Percentiles rank a stretch among this genome's conserved stretches.
These are phyloP conservation scores for Xanthoparmelia taractica DNA, from an alignment of 495 filamentous ascomycete species.

Conservation along the genomic window DNA sequence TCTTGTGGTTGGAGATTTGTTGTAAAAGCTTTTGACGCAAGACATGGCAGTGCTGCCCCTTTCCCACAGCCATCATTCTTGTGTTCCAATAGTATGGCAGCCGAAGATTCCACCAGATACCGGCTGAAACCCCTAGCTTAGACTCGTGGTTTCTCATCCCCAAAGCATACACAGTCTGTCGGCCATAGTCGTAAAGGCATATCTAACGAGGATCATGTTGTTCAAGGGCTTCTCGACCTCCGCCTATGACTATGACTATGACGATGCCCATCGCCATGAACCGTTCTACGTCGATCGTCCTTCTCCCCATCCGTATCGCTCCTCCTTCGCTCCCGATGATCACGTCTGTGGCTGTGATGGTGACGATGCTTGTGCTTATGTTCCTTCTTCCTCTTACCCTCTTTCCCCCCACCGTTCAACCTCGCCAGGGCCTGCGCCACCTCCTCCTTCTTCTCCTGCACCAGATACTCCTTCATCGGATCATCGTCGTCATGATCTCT, in stretches of 20 bases:
- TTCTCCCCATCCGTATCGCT: slow-evolving; percentile 15
- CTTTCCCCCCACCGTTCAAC: slow-evolving; percentile 39
- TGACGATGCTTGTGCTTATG: slow-evolving; percentile 46
- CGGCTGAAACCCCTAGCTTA: neutral
- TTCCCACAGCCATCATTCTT: no score
- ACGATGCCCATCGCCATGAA: slow-evolving; percentile 9
- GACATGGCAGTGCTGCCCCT: neutral
- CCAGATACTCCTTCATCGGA: slow-evolving; percentile 87
- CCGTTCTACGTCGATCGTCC: neutral
- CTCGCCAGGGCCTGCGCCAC: slow-evolving; percentile 60
- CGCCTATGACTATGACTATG: slow-evolving; percentile 14
- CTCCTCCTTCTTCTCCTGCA: slow-evolving; percentile 85
- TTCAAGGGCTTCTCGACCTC: slow-evolving; percentile 23
- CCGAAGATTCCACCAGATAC: neutral
- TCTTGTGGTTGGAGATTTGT: neutral
- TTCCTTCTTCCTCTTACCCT: slow-evolving; percentile 24
- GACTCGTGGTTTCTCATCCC: no score
- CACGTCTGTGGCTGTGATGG: slow-evolving; percentile 41
- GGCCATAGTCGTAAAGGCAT: neutral
- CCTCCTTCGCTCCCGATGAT: slow-evolving; percentile 20
- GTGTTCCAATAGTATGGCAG: neutral
- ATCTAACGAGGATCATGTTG: neutral
- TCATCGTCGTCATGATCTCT: slow-evolving; percentile 87
- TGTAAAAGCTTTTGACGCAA: neutral
- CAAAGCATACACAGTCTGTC: neutral